Evolutionary conservation across 2,329 filamentous ascomycete genomes (phyloP).

Genomic region (Hypocrella siamensis): DNA sequence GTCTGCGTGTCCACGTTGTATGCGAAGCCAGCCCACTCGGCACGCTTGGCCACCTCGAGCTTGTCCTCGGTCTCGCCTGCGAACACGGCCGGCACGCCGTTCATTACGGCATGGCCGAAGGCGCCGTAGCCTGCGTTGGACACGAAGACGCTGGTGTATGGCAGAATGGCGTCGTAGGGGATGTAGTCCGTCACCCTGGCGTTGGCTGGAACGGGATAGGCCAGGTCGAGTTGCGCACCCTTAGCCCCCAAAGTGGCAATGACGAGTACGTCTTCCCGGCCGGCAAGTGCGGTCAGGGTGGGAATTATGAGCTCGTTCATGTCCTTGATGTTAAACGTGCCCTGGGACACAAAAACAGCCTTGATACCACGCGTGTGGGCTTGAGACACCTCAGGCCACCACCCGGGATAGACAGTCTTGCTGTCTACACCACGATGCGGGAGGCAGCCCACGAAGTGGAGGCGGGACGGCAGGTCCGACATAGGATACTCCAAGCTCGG

Average conservation of each 20-base stretch:
- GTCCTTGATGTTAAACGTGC: neutral
- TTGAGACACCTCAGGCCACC: neutral
- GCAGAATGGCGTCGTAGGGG: slow-evolving; percentile 29
- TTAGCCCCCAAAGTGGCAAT: slow-evolving; percentile 14
- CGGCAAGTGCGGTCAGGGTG: neutral
- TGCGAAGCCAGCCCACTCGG: slow-evolving; percentile 26
- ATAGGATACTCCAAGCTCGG: slow-evolving; percentile 3
- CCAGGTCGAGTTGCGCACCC: slow-evolving; percentile 8
- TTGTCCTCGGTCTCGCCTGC: slow-evolving; percentile 25
- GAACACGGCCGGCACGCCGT: slow-evolving; percentile 30
- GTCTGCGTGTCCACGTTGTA: slow-evolving; percentile 23
- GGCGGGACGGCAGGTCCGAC: slow-evolving; percentile 1
- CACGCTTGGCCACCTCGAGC: slow-evolving; percentile 22
- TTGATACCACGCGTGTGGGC: slow-evolving; percentile 7
- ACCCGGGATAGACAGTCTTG: neutral
- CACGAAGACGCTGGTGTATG: slow-evolving; percentile 27
- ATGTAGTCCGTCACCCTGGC: slow-evolving; percentile 28
- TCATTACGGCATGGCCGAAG: slow-evolving; percentile 25
- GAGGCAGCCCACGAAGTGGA: slow-evolving; percentile 3
- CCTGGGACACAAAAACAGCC: slow-evolving; percentile 4
- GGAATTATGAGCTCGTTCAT: neutral
- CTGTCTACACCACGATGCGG: neutral
- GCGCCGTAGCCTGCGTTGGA: slow-evolving; percentile 33
- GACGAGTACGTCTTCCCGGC: slow-evolving; percentile 20
- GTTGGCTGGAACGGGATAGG: slow-evolving; percentile 21